Evolutionary conservation across 2,329 filamentous ascomycete species (phyloP).

Genomic region (Fusarium sterilihyphosum): DNA sequence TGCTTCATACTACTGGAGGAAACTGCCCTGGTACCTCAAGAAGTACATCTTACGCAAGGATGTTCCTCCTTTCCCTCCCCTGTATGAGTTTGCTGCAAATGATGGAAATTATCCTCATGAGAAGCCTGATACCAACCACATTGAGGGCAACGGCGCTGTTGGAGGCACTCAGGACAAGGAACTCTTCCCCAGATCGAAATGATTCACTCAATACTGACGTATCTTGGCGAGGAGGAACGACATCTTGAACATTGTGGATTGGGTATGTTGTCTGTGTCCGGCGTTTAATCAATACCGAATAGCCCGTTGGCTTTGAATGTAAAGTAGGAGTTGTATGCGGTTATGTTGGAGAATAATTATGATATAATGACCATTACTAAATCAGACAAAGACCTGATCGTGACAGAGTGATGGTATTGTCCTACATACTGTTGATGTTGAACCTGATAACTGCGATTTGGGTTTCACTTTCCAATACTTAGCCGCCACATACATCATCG

Average conservation of each 20-base stretch:
- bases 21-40: conserved; percentile 47
- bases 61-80: conserved; percentile 44
- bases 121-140: conserved; percentile 18
- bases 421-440: fast-evolving
- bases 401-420: fast-evolving
- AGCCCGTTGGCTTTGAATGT: fast-evolving
- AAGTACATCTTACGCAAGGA: conserved; percentile 45
- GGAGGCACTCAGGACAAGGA: background rate
- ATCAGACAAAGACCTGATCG: fast-evolving
- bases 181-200: background rate
- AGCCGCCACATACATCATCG: too few relatives aligned
- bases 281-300: background rate
- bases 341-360: fast-evolving
- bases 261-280: fast-evolving
- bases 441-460: background rate
- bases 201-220: fast-evolving
- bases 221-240: background rate
- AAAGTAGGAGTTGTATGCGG: fast-evolving
- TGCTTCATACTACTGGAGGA: conserved; percentile 44
- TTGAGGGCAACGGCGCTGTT: background rate
- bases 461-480: fast-evolving
- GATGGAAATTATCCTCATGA: conserved; percentile 28
- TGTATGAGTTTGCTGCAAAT: conserved; percentile 45
- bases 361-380: background rate
- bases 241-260: background rate